Base-by-base conservation (phyloP, 2,329 filamentous ascomycete species). In the Gaeumannomyces sp. region DNA sequence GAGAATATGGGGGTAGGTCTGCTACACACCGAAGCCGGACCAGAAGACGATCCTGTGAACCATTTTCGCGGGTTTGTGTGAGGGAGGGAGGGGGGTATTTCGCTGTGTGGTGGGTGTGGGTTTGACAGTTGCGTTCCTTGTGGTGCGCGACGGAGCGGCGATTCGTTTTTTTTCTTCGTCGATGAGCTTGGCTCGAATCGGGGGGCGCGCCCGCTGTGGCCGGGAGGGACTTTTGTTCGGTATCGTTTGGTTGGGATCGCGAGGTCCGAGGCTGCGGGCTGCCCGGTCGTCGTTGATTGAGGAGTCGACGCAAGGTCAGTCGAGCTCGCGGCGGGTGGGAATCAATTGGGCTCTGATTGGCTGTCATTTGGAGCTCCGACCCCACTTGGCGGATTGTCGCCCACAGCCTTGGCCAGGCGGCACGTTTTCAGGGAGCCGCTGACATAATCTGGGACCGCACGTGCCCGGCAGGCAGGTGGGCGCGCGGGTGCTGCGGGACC, bases 21-120 rank as follows among this genome's bases (percentile, higher is more conserved):
- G 31, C 31, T 33, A 38, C 35, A 11, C 87, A 97, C 94, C 94
- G 86, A 97, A 96, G 83, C 90, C 90, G 79, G 85, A 84, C 91
- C 91, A 94, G 84, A 94, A 93, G 76, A 92, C 81, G 76, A 93
- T 82, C 75, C 85, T 83, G 79, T 80, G 78, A 68, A 86, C 83
- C 84, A 87, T 87, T 71, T 71, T 81, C 76, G 60, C 58, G 11
- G 1, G 50, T 33, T 59, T 58, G 2, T n/a, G n/a, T n/a, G n/a
- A n/a, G n/a, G n/a, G 53, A n/a, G 19, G n/a, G 29, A 59, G 57
- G 57, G 57, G 10, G 22, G 45, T 22, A 22, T 53, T 53, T 53
- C 45, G 22, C 45, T n/a, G 6, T 10, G 6, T 53, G 19, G 22
- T 22, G 22, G 45, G 45, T n/a, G 3, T 16, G 6, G 45, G 13